Percentiles rank a stretch among this genome's conserved stretches.
phyloP scores from a whole-genome alignment of 2,329 filamentous ascomycete species.

The Pseudogymnoascus sp. region DNA sequence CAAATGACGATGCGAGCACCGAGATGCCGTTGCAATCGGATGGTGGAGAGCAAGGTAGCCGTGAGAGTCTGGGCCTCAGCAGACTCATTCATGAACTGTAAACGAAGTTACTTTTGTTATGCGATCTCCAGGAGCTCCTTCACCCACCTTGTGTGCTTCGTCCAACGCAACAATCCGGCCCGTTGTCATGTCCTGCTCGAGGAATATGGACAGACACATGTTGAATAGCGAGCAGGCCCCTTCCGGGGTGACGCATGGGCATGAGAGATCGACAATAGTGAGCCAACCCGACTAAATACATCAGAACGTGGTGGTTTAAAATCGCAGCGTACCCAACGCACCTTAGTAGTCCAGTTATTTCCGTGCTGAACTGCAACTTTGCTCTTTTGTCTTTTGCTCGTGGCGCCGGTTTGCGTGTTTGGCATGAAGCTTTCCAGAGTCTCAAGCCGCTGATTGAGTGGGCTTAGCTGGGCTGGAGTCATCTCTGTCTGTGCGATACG shows the following conservation, averaged over 20 bases:
- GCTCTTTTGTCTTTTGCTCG: background rate
- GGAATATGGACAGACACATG: constrained; percentile 59
- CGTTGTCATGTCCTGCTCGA: constrained; percentile 42
- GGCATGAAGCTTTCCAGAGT: constrained; percentile 59
- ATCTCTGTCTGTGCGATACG: constrained; percentile 34
- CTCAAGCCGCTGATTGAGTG: constrained; percentile 52
- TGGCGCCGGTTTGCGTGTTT: constrained; percentile 11
- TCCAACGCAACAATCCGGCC: constrained; percentile 63
- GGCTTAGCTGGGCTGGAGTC: constrained; percentile 40
- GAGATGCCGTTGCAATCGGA: constrained; percentile 64
- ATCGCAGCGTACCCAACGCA: background rate
- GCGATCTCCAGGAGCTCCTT: background rate
- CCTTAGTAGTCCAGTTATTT: constrained; percentile 22
- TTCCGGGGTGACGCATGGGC: constrained; percentile 59
- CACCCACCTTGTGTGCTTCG: constrained; percentile 63
- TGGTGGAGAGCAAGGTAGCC: constrained; percentile 50
- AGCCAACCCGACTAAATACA: constrained; percentile 40
- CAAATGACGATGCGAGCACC: constrained; percentile 61
- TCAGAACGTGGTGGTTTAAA: background rate
- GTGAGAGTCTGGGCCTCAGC: constrained; percentile 52
- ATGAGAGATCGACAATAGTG: constrained; percentile 65
- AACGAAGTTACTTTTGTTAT: background rate
- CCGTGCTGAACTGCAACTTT: background rate
- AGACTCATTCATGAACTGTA: constrained; percentile 52
- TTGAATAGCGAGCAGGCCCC: constrained; percentile 67